A percentile compares a stretch with the other conserved stretches of the same genome.
phyloP scores from a whole-genome alignment of 139 green algal species.

The Coelastrella sp. region DNA sequence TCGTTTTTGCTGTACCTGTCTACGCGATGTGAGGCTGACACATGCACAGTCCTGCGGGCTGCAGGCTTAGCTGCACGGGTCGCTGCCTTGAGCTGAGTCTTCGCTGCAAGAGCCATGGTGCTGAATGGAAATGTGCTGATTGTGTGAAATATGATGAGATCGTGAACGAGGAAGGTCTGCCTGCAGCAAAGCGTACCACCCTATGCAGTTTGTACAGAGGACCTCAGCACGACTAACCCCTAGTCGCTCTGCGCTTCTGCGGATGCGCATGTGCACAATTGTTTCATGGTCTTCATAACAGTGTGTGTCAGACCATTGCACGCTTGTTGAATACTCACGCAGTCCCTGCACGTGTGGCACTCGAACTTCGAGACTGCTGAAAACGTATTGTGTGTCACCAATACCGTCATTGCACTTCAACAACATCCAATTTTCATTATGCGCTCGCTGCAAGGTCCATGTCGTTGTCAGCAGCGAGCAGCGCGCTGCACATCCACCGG shows the following conservation, averaged over 20 bases:
- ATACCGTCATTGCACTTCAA: background rate
- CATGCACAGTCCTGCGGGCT: slow-evolving; percentile 47
- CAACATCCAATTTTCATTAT: no score
- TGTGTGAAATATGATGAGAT: background rate
- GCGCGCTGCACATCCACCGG: background rate
- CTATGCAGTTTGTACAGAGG: no score
- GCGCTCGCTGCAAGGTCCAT: background rate
- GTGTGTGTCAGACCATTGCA: background rate
- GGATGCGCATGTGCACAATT: background rate
- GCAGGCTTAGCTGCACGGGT: background rate
- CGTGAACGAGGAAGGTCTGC: background rate
- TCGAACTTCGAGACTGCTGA: background rate
- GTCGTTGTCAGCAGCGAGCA: background rate
- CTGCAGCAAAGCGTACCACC: background rate
- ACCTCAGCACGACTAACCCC: no score
- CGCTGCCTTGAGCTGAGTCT: slow-evolving; percentile 26
- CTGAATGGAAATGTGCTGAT: no score
- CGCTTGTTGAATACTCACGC: background rate
- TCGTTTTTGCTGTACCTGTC: slow-evolving; percentile 75
- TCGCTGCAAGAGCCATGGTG: slow-evolving; percentile 36
- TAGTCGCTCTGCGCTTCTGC: no score
- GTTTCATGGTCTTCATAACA: background rate
- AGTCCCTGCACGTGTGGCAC: background rate
- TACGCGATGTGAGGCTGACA: slow-evolving; percentile 62
- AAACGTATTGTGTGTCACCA: background rate